Evolutionary conservation across 345 rosid genomes (phyloP).

Genomic region (Melastoma malabathricum): DNA sequence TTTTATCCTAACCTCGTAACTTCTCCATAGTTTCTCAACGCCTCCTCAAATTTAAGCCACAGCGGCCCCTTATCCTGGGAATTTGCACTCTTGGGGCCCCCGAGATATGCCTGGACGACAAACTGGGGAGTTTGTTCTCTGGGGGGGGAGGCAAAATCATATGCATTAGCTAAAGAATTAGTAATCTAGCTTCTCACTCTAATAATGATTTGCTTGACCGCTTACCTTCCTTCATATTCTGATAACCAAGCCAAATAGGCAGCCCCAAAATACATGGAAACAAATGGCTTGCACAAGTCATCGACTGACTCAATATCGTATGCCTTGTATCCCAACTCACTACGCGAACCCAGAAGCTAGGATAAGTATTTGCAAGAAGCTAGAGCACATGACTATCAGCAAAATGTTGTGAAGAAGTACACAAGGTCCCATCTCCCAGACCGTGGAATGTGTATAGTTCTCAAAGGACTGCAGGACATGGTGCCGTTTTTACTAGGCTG

Average conservation of each 20-base stretch:
- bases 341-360: slow-evolving; percentile 8
- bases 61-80: slow-evolving; percentile 42
- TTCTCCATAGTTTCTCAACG: slow-evolving; percentile 46
- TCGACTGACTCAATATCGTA: slow-evolving; percentile 56
- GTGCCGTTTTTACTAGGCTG: too few species aligned
- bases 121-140: slow-evolving; percentile 70
- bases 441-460: too few species aligned
- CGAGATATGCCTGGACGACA: slow-evolving; percentile 61
- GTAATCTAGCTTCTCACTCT: not conserved
- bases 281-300: slow-evolving; percentile 70
- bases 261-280: slow-evolving; percentile 79
- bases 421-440: too few species aligned
- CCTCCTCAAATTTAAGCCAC: slow-evolving; percentile 80
- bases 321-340: slow-evolving; percentile 76
- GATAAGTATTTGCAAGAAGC: too few species aligned
- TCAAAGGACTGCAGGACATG: too few species aligned
- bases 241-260: slow-evolving; percentile 77
- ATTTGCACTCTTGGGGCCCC: slow-evolving; percentile 52
- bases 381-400: too few species aligned
- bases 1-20: slow-evolving; percentile 32
- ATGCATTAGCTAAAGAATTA: not conserved
- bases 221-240: slow-evolving; percentile 75
- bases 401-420: too few species aligned
- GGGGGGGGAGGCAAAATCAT: slow-evolving; percentile 4
- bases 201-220: not conserved